Evolutionary conservation across 768 basidiomycete genomes (phyloP).

Genomic region (Rhodotorula toruloides): DNA sequence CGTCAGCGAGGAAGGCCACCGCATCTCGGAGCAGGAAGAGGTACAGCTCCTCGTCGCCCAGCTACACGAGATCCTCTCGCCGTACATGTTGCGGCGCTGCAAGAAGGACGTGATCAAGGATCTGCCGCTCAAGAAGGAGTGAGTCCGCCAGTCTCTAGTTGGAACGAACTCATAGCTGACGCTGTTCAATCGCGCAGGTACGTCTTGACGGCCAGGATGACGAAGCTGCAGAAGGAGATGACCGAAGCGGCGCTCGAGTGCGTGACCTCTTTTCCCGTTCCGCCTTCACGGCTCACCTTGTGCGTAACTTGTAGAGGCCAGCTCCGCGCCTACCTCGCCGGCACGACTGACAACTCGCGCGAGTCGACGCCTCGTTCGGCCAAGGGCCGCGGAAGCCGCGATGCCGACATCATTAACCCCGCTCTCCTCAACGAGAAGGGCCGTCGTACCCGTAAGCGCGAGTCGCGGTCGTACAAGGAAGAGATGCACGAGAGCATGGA

Average conservation of each 20-base stretch:
- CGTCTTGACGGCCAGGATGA: conserved; percentile 84
- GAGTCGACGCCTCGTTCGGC: conserved; percentile 4
- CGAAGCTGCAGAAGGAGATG: conserved; percentile 70
- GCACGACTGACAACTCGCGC: neutral
- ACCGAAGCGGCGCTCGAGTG: conserved; percentile 75
- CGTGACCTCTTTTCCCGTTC: conserved; percentile 40
- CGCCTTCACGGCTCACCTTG: neutral
- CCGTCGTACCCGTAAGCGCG: neutral
- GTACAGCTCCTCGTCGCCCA: conserved; percentile 32
- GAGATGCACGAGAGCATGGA: conserved; percentile 14
- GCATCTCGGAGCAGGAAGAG: conserved; percentile 20
- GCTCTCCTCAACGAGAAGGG: neutral
- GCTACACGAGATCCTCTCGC: conserved; percentile 69
- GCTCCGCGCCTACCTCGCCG: neutral
- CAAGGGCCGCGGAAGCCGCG: neutral
- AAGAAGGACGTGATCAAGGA: conserved; percentile 87
- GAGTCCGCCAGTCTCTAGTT: neutral
- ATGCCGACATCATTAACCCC: neutral
- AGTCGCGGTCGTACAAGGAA: conserved; percentile 5
- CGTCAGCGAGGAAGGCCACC: conserved; percentile 60
- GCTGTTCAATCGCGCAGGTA: conserved; percentile 64
- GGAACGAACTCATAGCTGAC: conserved; percentile 51
- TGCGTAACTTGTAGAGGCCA: neutral
- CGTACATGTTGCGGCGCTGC: conserved; percentile 84
- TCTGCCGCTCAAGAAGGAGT: conserved; percentile 59